Evolutionary conservation across 805 yeast genomes (phyloP), one percentile per base, ranked within the genome.

Genomic region (Lipomyces yamanashiensis): DNA sequence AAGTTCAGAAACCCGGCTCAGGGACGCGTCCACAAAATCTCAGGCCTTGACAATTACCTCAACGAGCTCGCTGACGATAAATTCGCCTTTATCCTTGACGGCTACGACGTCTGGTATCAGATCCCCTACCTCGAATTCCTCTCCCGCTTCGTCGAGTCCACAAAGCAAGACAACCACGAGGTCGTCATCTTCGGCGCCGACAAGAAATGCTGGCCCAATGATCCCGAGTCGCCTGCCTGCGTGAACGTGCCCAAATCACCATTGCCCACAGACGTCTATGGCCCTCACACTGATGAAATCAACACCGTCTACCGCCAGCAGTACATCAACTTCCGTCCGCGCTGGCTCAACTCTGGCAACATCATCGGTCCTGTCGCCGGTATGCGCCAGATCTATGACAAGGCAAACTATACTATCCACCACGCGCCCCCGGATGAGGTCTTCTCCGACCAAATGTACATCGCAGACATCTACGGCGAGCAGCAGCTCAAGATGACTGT

Each of bases 281-380:
- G 69, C 8, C 62, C 68, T n/a, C 55, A 61, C 44, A 66, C 69
- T 15, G 69, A 66, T 58, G 61, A 61, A 37, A 8, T 34, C n/a
- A 36, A 58, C 49, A n/a, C 39, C 8, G 47, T 48, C 51, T 43
- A 40, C 33, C 60, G 66, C 34, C 53, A 36, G 48, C 49, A 49
- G 23, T 64, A 37, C 61, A 61, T 60, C 54, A 44, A 66, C 56
- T 28, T 36, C 53, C 63, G 69, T 12, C 69, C 69, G 21, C 64
- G 69, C 34, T 66, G 69, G 69, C 65, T 66, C 53, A 66, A 66
- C 41, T 66, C 69, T 7, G 69, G 69, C 19, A 66, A 59, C 63
- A 64, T 64, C 62, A 55, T 66, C 47, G 69, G 69, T 36, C 63
- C 67, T n/a, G 69, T 64, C n/a, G 23, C 55, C 7, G 55, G 45